phyloP scores from a whole-genome alignment of 2,329 filamentous ascomycete species.

The Proliferodiscus dingleyae region DNA sequence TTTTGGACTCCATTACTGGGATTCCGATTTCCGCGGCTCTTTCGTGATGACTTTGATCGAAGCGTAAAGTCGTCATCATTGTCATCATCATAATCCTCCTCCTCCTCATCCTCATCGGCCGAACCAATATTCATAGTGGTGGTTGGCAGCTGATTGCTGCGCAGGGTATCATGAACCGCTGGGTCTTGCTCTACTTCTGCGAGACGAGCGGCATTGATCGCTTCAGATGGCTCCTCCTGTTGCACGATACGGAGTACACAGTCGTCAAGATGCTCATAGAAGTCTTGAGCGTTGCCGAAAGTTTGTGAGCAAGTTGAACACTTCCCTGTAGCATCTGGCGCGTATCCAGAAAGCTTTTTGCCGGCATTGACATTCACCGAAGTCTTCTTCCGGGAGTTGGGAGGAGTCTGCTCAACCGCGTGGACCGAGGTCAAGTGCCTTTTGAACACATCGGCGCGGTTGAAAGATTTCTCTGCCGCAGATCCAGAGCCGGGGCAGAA shows the following conservation, averaged over 20 bases:
- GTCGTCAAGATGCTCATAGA: constrained; percentile 90
- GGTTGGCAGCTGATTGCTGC: constrained; percentile 48
- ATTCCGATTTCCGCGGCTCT: constrained; percentile 28
- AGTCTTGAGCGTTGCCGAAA: constrained; percentile 86
- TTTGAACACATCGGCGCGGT: constrained; percentile 95
- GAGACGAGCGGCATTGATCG: constrained; percentile 62
- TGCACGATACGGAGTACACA: constrained; percentile 68
- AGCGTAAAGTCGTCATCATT: constrained; percentile 54
- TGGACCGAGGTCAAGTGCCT: constrained; percentile 90
- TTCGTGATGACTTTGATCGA: constrained; percentile 40
- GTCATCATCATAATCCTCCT: constrained; percentile 54
- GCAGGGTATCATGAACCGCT: constrained; percentile 56
- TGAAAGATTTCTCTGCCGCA: constrained; percentile 89
- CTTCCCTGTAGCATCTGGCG: constrained; percentile 74
- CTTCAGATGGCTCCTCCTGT: constrained; percentile 65
- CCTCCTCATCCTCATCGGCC: constrained; percentile 38
- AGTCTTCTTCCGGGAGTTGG: constrained; percentile 76
- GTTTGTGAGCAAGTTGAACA: constrained; percentile 87
- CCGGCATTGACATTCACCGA: constrained; percentile 27
- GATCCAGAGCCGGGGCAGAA: constrained; percentile 90
- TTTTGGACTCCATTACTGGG: constrained; percentile 53
- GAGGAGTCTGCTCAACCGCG: constrained; percentile 87
- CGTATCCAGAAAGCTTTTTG: constrained; percentile 63
- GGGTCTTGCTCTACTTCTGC: constrained; percentile 61
- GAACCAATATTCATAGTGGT: constrained; percentile 43